Evolutionary conservation across 2,329 filamentous ascomycete genomes (phyloP).

Genomic region (Phyllosticta citriasiana): DNA sequence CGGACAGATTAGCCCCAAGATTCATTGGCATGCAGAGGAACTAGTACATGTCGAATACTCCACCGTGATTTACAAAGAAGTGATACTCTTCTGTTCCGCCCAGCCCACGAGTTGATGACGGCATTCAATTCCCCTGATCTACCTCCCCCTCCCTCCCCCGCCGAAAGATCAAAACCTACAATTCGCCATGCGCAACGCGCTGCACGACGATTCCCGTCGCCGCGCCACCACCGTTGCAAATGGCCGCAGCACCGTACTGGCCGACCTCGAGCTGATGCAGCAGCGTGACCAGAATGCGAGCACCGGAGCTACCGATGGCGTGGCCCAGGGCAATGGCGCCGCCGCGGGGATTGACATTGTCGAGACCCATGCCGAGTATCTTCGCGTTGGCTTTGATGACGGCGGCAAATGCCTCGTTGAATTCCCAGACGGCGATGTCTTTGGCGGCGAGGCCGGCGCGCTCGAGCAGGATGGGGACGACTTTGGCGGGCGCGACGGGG

Average conservation of each 20-base stretch:
- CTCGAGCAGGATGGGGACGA: conserved; percentile 80
- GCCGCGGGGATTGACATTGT: conserved; percentile 76
- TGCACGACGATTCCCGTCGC: conserved; percentile 89
- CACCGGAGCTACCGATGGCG: conserved; percentile 85
- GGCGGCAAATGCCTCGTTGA: conserved; percentile 95
- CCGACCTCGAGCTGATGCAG: conserved; percentile 85
- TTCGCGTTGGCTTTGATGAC: conserved; percentile 93
- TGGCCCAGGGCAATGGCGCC: conserved; percentile 90
- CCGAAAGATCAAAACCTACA: conserved; percentile 13
- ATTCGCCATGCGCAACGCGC: conserved; percentile 44
- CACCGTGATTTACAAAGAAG: no score
- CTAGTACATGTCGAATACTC: no score
- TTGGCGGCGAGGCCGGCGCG: conserved; percentile 84
- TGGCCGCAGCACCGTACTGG: conserved; percentile 90
- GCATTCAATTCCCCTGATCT: no score
- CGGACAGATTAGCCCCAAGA: no score
- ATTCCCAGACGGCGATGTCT: conserved; percentile 92
- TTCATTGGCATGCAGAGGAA: no score
- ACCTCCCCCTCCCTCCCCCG: no score
- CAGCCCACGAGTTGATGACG: no score
- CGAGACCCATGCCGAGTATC: conserved; percentile 71
- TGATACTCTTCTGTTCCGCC: no score
- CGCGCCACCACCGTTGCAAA: conserved; percentile 93
- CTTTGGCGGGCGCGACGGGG: conserved; percentile 82
- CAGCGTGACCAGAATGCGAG: conserved; percentile 79